phyloP scores from a whole-genome alignment of 495 filamentous ascomycete genomes.

The Aspergillus coremiiformis region DNA sequence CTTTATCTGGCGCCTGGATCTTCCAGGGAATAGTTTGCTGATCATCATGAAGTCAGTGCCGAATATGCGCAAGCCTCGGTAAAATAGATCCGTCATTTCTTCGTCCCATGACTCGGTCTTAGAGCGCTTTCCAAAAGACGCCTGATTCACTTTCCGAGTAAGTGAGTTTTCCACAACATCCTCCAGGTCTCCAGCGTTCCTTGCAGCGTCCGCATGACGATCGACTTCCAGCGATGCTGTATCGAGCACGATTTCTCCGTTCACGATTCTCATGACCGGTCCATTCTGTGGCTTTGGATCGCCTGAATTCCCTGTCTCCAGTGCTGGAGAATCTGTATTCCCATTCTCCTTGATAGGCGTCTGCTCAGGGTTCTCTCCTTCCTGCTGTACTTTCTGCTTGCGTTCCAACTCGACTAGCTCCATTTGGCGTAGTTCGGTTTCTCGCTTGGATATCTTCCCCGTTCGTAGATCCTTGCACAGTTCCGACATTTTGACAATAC shows the following conservation, averaged over 20 bases:
- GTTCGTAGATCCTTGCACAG: slow-evolving; percentile 68
- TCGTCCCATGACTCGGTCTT: slow-evolving; percentile 70
- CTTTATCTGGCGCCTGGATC: slow-evolving; percentile 74
- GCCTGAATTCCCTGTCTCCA: slow-evolving; percentile 8
- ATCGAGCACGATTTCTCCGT: slow-evolving; percentile 79
- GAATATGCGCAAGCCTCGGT: slow-evolving; percentile 74
- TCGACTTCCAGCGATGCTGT: slow-evolving; percentile 70
- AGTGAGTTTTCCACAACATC: slow-evolving; percentile 73
- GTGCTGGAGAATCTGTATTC: slow-evolving; percentile 13
- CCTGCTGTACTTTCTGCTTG: slow-evolving; percentile 38
- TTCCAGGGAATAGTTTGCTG: slow-evolving; percentile 68
- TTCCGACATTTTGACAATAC: slow-evolving; percentile 72
- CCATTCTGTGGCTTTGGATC: slow-evolving; percentile 30
- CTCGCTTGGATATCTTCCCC: slow-evolving; percentile 73
- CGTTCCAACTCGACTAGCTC: slow-evolving; percentile 45
- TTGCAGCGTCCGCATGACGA: slow-evolving; percentile 60
- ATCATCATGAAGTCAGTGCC: slow-evolving; percentile 93
- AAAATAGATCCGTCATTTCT: slow-evolving; percentile 75
- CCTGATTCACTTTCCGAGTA: slow-evolving; percentile 65
- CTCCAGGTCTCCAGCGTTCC: slow-evolving; percentile 50
- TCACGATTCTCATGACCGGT: slow-evolving; percentile 62
- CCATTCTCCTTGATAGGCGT: slow-evolving; percentile 27
- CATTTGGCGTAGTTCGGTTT: slow-evolving; percentile 47
- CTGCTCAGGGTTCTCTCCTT: slow-evolving; percentile 21
- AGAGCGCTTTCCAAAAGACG: slow-evolving; percentile 62